Base-by-base conservation (phyloP, 1,139 yeast species). In the Pichia terricola region DNA sequence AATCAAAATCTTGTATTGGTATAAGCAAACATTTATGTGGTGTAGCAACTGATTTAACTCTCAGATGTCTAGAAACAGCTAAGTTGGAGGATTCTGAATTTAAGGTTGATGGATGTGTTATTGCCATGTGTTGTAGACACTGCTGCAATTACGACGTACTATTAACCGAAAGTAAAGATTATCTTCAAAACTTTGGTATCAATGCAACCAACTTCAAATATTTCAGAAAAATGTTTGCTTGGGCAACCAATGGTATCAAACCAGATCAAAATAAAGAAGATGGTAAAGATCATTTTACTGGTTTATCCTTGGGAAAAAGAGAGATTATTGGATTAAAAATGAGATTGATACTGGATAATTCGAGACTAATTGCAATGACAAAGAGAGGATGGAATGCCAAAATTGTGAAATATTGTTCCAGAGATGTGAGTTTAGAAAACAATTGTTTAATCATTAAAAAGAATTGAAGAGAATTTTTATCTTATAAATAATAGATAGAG, bases 91-190 rank as follows among this genome's bases (percentile, higher is more conserved):
- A 16, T 16, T 9, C 27, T 11, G 4, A 30, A 16, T 16, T 31
- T n/a, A 28, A 44, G 3, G 40, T 43, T 27, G 36, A 50, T 4
- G 94, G 94, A 0, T 61, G 83, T 47, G 64, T 83, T 38, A 85
- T 88, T 38, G 96, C 96, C n/a, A 80, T 88, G 85, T 88, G 96
- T 57, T 88, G 96, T 61, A 71, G 96, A 48, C 96, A 88, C 58
- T 79, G 81, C n/a, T 88, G 96, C 57, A 61, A 68, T 28, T 71
- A 72, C 43, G 64, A 67, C 8, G 74, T 73, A 60, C 56, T 82
- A 38, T 57, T 81, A 55, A 68, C 75, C 44, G 65, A 75, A 59
- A 70, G 84, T 48, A 60, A 65, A 39, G 53, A 54, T 4, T 77
- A 58, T 46, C 52, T 45, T 31, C 57, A 40, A 28, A 50, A 39